These are phyloP conservation scores for Barnettozyma salicaria DNA, from an alignment of 805 yeast species.

Conservation along the genomic window DNA sequence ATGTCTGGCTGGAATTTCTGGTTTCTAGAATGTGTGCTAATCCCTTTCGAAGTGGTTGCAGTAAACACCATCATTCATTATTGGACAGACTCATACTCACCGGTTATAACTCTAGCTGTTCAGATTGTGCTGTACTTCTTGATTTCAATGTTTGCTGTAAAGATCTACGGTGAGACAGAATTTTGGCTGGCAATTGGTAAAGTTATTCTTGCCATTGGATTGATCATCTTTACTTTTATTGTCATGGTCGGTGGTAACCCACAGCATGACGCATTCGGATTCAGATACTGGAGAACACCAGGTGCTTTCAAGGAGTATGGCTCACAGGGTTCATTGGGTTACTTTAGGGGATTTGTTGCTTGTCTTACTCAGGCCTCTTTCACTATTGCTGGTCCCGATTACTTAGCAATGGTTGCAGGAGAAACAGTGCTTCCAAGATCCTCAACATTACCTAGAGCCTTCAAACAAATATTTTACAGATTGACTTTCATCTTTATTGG, in stretches of 20 bases:
- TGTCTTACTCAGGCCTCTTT: conserved; percentile 68
- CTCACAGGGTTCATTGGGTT: conserved; percentile 51
- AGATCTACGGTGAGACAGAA: conserved; percentile 74
- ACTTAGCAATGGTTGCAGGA: conserved; percentile 79
- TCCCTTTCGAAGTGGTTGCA: conserved; percentile 80
- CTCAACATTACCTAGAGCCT: conserved; percentile 68
- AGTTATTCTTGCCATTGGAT: conserved; percentile 66
- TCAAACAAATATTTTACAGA: conserved; percentile 66
- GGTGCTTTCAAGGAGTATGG: conserved; percentile 53
- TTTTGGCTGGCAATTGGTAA: conserved; percentile 75
- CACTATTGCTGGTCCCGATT: conserved; percentile 84
- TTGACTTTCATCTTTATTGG: conserved; percentile 62
- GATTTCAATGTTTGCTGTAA: conserved; percentile 69
- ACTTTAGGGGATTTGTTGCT: conserved; percentile 66
- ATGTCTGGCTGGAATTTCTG: conserved; percentile 79
- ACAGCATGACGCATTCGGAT: conserved; percentile 53
- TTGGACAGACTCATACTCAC: conserved; percentile 73
- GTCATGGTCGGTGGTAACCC: conserved; percentile 91
- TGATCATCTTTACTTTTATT: conserved; percentile 66
- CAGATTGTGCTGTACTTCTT: conserved; percentile 58
- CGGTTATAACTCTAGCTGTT: conserved; percentile 62
- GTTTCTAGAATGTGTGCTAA: conserved; percentile 66
- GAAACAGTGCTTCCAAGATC: conserved; percentile 65
- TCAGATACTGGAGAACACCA: conserved; percentile 48
- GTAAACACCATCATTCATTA: conserved; percentile 73